Evolutionary conservation across 306 rosid species (phyloP).

Genomic region (Inga laurina): DNA sequence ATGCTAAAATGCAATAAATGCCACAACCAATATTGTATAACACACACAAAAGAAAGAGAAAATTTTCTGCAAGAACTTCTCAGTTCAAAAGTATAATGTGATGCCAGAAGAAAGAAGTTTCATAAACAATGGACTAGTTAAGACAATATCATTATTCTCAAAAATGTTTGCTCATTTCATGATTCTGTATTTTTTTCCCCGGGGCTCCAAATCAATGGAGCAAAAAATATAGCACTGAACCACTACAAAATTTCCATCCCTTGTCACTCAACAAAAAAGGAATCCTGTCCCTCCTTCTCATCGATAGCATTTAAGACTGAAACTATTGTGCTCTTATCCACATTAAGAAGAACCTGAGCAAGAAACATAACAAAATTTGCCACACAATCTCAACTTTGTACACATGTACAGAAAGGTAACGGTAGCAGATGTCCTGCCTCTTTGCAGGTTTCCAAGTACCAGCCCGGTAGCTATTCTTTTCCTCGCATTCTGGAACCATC

Average conservation of each 20-base stretch:
- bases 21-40: neutral
- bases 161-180: slow-evolving; percentile 55
- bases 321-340: slow-evolving; percentile 52
- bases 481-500: slow-evolving; percentile 43
- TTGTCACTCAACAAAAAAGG: slow-evolving; percentile 32
- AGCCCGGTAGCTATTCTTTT: slow-evolving; percentile 35
- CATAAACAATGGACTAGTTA: slow-evolving; percentile 38
- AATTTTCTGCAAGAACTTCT: slow-evolving; percentile 37
- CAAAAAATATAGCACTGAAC: slow-evolving; percentile 57
- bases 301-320: slow-evolving; percentile 51
- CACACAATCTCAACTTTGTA: slow-evolving; percentile 72
- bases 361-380: slow-evolving; percentile 58
- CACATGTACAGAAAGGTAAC: slow-evolving; percentile 71
- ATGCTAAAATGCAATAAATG: neutral
- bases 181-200: slow-evolving; percentile 36
- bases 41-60: neutral
- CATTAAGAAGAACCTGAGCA: slow-evolving; percentile 43
- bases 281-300: slow-evolving; percentile 52
- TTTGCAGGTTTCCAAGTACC: slow-evolving; percentile 45
- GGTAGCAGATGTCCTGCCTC: slow-evolving; percentile 39
- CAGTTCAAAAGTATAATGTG: slow-evolving; percentile 42
- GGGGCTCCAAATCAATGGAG: slow-evolving; percentile 59
- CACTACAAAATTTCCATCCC: slow-evolving; percentile 46
- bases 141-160: slow-evolving; percentile 47
- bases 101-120: slow-evolving; percentile 30